Evolutionary conservation across 805 yeast species (phyloP), one percentile per base, ranked within the genome.

Genomic region (Saccharomyces kudriavzevii): DNA sequence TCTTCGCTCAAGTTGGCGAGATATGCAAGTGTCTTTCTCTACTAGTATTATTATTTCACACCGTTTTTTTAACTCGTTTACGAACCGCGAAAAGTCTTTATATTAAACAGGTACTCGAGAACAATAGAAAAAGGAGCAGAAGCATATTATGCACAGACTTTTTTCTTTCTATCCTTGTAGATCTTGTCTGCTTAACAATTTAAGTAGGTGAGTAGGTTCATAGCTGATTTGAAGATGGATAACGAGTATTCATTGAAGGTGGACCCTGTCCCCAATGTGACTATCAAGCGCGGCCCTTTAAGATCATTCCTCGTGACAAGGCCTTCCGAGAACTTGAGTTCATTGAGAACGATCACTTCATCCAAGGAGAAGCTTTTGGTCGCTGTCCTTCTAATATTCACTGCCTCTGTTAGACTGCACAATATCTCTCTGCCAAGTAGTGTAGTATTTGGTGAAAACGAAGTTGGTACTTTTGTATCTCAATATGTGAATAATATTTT

Each of bases 391-490:
- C 62, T 81, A 13, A 59, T 76, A 1, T 56, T 83, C 43, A 79
- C 96, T 0, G 56, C 76, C 5, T 62, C 70, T 50, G 79, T 89
- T 52, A 82, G 99, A 60, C 75, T 87, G 50, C 73, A 76, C 59
- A 74, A 77, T 52, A 73, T 94, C 53, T 73, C 79, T 25, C 65
- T 73, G 58, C 99, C 99, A 47, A 72, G 81, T 61, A 81, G 89
- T 27, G 94, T 90, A 43, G 96, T 92, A 11, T 87, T 87, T 60
- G 96, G 89, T 69, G 99, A 92, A 70, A 90, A 85, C 45, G 94
- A 87, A 68, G 89, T 92, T 63, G 98, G 99, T 52, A 92, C 94
- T 8, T 90, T 90, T 71, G 95, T 97, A 35, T 79, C 84, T 55
- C 85, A 87, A 70, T 94, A 90, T 72, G 76, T 83, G 50, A 69